Evolutionary conservation across 768 basidiomycete species (phyloP), one percentile per base, ranked within the genome.

Genomic region (Kwoniella sp.): DNA sequence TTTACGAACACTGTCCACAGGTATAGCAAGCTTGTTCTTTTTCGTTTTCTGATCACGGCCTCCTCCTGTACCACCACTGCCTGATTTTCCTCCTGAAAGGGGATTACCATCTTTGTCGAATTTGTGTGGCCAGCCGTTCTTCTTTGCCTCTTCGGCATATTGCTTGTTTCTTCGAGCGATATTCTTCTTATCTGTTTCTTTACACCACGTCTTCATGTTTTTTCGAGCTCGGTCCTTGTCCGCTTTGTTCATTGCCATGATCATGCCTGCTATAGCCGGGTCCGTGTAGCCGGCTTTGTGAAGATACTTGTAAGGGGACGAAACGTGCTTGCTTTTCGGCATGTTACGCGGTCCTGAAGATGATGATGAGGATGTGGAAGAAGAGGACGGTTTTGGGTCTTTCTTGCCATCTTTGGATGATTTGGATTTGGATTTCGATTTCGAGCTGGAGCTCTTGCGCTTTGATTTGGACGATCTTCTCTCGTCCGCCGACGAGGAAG

Each of bases 231-330:
- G 36, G 0, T 64, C 48, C 46, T 64, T 50, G 22, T 59, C 57
- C 15, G n/a, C 37, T 17, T 47, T 30, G 29, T 58, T 54, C 55
- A 64, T 15, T 6, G 51, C 37, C 12, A 50, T 10, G 21, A 64
- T 58, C 63, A 58, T 64, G 7, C 55, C 56, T 13, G 56, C 63
- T 57, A 64, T 64, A 44, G 63, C 63, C 13, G 50, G 55, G 44
- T 53, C 55, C 2, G 30, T 27, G 48, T 57, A 64, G 21, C 63
- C 56, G 33, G 55, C 49, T 17, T 37, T 29, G 10, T 30, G 25
- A 8, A 58, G 56, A 21, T 58, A 21, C n/a, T 59, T 48, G 30
- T 54, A 54, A 1, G 63, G 25, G 26, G 51, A 24, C 13, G 36
- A 49, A 12, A 50, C 15, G 51, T 58, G 27, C 30, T 54, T 64